Conservation (phyloP, 1,284 basidiomycete species). For the Meira nashicola region DNA sequence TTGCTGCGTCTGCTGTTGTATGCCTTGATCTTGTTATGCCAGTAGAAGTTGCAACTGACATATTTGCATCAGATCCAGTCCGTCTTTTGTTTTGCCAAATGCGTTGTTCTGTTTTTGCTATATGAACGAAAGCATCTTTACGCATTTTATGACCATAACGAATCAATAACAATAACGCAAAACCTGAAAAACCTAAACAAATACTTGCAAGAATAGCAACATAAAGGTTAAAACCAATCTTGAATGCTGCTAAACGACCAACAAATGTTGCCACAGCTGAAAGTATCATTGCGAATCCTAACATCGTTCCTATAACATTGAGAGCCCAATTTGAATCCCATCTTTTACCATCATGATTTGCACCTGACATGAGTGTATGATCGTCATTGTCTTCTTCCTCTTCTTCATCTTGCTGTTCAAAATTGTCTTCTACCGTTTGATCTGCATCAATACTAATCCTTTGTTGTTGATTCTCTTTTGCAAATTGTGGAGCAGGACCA, state of each 20-base stretch:
- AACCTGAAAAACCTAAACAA: background rate
- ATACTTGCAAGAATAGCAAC: background rate
- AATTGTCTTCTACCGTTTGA: too few relatives aligned
- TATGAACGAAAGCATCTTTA: background rate
- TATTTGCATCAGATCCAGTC: background rate
- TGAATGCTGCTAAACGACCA: background rate
- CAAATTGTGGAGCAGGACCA: background rate
- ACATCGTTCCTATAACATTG: background rate
- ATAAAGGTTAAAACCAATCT: background rate
- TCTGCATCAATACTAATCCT: too few relatives aligned
- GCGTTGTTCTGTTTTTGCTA: slow-evolving; percentile 5
- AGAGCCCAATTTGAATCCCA: slow-evolving; percentile 3
- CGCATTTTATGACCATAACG: background rate
- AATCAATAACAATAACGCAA: background rate
- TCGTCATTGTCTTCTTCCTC: slow-evolving; percentile 1
- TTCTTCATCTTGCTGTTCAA: background rate
- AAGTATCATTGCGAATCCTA: too few relatives aligned
- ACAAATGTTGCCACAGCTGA: background rate
- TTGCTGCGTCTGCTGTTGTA: too few relatives aligned
- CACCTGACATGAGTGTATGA: slow-evolving; percentile 4
- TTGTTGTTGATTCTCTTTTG: background rate
- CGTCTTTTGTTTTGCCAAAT: background rate
- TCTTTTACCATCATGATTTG: background rate
- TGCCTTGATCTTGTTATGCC: too few relatives aligned
- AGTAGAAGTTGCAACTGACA: too few relatives aligned